A percentile compares a stretch with the other conserved stretches of the same genome.
phyloP scores from a whole-genome alignment of 1,284 basidiomycete genomes.

The Papiliotrema flavescens region DNA sequence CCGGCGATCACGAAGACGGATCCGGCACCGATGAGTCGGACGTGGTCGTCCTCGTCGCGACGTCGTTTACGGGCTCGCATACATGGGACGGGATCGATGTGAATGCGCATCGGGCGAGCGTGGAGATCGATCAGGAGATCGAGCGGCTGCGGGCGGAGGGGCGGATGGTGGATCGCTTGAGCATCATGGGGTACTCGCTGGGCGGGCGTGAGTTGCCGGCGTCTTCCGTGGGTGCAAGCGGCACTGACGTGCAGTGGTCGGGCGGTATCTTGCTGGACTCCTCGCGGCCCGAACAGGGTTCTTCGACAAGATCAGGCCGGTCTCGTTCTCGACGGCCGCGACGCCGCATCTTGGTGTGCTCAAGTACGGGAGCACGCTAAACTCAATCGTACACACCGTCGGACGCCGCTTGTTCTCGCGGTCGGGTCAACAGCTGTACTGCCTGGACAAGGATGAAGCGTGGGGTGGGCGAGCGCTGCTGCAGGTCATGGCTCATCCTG shows the following conservation, averaged over 20 bases:
- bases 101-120: slow-evolving; percentile 36
- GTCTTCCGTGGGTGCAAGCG: neutral
- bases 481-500: slow-evolving; percentile 80
- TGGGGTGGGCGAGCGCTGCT: slow-evolving; percentile 63
- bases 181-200: slow-evolving; percentile 45
- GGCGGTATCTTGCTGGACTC: slow-evolving; percentile 42
- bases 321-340: slow-evolving; percentile 45
- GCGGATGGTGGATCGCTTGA: slow-evolving; percentile 31
- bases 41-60: slow-evolving; percentile 23
- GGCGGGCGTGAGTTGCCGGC: slow-evolving; percentile 38
- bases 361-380: slow-evolving; percentile 26
- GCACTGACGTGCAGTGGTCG: slow-evolving; percentile 30
- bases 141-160: slow-evolving; percentile 32
- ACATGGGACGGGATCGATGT: slow-evolving; percentile 50
- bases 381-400: slow-evolving; percentile 55
- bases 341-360: slow-evolving; percentile 45
- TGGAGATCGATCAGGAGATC: slow-evolving; percentile 41
- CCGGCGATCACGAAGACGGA: neutral
- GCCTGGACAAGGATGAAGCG: slow-evolving; percentile 60
- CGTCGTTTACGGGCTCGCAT: slow-evolving; percentile 29
- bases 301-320: slow-evolving; percentile 34
- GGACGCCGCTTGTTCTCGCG: slow-evolving; percentile 73
- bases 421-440: slow-evolving; percentile 78
- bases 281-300: slow-evolving; percentile 41
- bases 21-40: slow-evolving; percentile 5